Conservation (phyloP, 2,329 filamentous ascomycete species). For the Domatiomyces globalis region DNA sequence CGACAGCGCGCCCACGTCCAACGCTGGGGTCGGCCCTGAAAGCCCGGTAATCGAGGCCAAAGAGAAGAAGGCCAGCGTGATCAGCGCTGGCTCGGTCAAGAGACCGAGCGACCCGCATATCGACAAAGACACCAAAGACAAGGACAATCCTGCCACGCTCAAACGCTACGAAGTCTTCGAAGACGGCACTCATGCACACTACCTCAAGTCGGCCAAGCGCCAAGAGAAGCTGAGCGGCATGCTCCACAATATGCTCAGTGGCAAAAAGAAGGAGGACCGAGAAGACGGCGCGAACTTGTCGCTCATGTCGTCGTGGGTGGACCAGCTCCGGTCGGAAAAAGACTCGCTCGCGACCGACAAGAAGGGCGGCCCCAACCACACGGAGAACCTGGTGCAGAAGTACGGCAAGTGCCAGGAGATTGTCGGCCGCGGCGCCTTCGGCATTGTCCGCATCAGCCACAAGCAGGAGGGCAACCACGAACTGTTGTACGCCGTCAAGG, state of each 20-base stretch:
- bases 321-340: slow-evolving; percentile 78
- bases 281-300: slow-evolving; percentile 59
- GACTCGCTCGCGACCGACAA: slow-evolving; percentile 67
- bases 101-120: slow-evolving; percentile 20
- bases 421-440: slow-evolving; percentile 89
- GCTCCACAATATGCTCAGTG: slow-evolving; percentile 67
- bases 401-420: slow-evolving; percentile 98
- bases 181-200: slow-evolving; percentile 68
- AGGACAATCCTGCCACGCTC: slow-evolving; percentile 22
- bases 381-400: slow-evolving; percentile 76
- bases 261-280: slow-evolving; percentile 59
- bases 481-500: slow-evolving; percentile 93
- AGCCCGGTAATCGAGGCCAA: slow-evolving; percentile 17
- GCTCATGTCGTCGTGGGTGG: slow-evolving; percentile 89
- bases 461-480: slow-evolving; percentile 69
- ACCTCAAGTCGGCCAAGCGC: slow-evolving; percentile 74
- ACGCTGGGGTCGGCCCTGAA: slow-evolving; percentile 15
- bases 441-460: slow-evolving; percentile 93
- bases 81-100: not conserved
- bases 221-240: slow-evolving; percentile 93
- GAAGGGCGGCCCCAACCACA: slow-evolving; percentile 59
- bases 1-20: not conserved
- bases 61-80: slow-evolving; percentile 20
- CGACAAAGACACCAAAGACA: slow-evolving; percentile 23
- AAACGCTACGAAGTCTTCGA: slow-evolving; percentile 45